Conservation (phyloP, 371 early-diverging fungal species). For the Circinella minor region DNA sequence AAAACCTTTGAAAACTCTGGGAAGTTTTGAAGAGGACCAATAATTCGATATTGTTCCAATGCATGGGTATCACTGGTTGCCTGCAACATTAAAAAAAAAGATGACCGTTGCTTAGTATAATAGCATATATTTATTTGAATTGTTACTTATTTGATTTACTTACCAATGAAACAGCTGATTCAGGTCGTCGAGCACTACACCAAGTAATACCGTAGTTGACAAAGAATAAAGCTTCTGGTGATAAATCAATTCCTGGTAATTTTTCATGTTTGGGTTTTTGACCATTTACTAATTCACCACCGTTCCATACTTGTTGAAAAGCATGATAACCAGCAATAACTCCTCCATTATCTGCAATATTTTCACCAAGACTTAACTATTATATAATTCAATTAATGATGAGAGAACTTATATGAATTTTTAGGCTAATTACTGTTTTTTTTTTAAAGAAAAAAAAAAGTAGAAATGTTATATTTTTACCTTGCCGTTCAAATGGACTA, state of each 20-base stretch:
- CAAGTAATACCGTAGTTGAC: slow-evolving; percentile 56
- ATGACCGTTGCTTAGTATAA: too few relatives aligned
- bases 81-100: slow-evolving; percentile 2
- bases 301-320: slow-evolving; percentile 23
- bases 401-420: not conserved
- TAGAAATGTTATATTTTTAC: not conserved
- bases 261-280: slow-evolving; percentile 31
- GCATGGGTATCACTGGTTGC: slow-evolving; percentile 58
- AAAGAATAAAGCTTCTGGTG: slow-evolving; percentile 61
- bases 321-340: slow-evolving; percentile 41
- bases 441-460: not conserved
- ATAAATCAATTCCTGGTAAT: slow-evolving; percentile 58
- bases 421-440: not conserved
- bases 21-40: slow-evolving; percentile 66
- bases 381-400: not conserved
- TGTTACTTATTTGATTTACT: slow-evolving; percentile 3
- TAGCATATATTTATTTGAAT: too few relatives aligned
- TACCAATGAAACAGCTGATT: slow-evolving; percentile 37
- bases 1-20: slow-evolving; percentile 64
- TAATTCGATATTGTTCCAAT: slow-evolving; percentile 59
- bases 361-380: slow-evolving; percentile 67
- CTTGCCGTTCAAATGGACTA: slow-evolving; percentile 50
- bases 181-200: slow-evolving; percentile 51
- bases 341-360: slow-evolving; percentile 82
- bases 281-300: not conserved